These are phyloP conservation scores for Acanthamoeba royreba DNA, from an alignment of 208 protist genomes.

Conservation along the genomic window DNA sequence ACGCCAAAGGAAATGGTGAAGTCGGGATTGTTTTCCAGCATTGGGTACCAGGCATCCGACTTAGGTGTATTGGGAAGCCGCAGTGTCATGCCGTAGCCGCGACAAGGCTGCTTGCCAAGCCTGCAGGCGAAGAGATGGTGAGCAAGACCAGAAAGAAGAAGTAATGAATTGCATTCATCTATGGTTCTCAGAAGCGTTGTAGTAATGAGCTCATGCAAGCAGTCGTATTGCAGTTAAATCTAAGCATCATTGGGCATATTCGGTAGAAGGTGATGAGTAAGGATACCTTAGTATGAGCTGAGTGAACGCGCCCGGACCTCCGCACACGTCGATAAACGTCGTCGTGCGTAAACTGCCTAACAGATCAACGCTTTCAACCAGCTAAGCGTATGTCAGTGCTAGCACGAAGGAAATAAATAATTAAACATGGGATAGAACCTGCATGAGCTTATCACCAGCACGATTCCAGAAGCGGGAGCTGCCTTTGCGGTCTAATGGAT, in stretches of 20 bases:
- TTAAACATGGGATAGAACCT: slow-evolving; percentile 82
- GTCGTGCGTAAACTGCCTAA: background rate
- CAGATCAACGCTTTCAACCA: slow-evolving; percentile 51
- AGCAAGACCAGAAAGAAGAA: background rate
- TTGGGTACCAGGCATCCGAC: slow-evolving; percentile 84
- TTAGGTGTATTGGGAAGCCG: slow-evolving; percentile 62
- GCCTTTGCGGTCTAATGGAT: background rate
- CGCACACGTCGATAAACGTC: slow-evolving; percentile 87
- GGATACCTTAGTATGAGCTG: slow-evolving; percentile 78
- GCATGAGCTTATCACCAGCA: slow-evolving; percentile 88
- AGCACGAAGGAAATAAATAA: slow-evolving; percentile 61
- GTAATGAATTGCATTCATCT: background rate
- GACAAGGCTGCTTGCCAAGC: background rate
- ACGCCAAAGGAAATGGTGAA: slow-evolving; percentile 85
- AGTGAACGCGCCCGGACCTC: slow-evolving; percentile 87
- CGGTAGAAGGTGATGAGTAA: background rate
- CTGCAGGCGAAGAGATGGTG: background rate
- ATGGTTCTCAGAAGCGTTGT: background rate
- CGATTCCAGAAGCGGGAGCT: slow-evolving; percentile 80
- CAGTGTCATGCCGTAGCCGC: slow-evolving; percentile 87
- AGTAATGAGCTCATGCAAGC: background rate
- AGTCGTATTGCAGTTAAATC: background rate
- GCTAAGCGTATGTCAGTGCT: background rate
- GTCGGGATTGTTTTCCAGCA: slow-evolving; percentile 64
- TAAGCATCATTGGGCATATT: background rate